Evolutionary conservation across 2,329 filamentous ascomycete species (phyloP).

Genomic region (Alternaria arbusti): DNA sequence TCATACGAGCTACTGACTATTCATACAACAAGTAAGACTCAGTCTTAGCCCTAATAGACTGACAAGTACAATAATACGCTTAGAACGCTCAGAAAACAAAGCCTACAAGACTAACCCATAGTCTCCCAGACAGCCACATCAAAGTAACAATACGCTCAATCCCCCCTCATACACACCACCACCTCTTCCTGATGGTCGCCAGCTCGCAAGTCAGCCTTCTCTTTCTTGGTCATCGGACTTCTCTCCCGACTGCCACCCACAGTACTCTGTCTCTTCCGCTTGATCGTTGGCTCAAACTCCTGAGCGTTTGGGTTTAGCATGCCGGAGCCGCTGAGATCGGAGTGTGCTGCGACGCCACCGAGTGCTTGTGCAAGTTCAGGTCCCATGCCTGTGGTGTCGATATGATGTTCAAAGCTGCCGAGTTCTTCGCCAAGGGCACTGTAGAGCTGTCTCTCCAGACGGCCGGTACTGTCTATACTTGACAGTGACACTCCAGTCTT

Average conservation of each 20-base stretch:
- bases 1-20: neutral
- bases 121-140: neutral
- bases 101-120: neutral
- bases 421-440: constrained; percentile 43
- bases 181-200: neutral
- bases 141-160: neutral
- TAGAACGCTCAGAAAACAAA: neutral
- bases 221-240: constrained; percentile 36
- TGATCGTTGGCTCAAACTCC: constrained; percentile 25
- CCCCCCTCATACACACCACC: neutral
- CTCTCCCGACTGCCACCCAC: constrained; percentile 23
- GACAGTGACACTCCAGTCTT: constrained; percentile 26
- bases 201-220: constrained; percentile 16
- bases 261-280: constrained; percentile 39
- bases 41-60: neutral
- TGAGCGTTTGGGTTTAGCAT: constrained; percentile 3
- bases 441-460: constrained; percentile 37
- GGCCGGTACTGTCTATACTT: constrained; percentile 38
- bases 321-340: constrained; percentile 2
- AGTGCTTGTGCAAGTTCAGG: constrained; percentile 20
- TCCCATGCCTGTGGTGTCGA: constrained; percentile 16
- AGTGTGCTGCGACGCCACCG: neutral
- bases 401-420: constrained; percentile 26
- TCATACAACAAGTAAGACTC: neutral
- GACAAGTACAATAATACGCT: neutral